Evolutionary conservation across 169 alveolate species (phyloP), one percentile per base, ranked within the genome.

Genomic region (Cryptosporidium tyzzeri): DNA sequence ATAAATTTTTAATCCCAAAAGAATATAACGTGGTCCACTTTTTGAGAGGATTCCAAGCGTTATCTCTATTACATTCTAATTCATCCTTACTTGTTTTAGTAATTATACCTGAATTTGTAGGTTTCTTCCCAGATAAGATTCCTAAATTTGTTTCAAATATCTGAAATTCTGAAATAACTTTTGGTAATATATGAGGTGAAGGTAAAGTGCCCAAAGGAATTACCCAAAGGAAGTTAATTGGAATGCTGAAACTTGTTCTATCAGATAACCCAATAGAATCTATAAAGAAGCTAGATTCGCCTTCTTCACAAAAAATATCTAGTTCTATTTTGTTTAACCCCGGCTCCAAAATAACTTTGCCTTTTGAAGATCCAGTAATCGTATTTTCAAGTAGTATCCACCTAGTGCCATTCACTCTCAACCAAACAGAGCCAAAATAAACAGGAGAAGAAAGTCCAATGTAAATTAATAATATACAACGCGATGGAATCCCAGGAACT

Each of bases 101-200:
- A 59, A 37, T 45, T 44, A 41, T 45, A 44, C n/a, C 29, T 26
- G 45, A 59, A n/a, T 44, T n/a, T 6, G n/a, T 0, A n/a, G 1
- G 44, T n/a, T 35, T 37, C 12, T 37, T 37, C 51, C 53, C 71
- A 65, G 50, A 65, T 14, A 6, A 21, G 2, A 33, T 33, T 29
- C 33, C 65, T 18, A 21, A 10, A 37, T 8, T 9, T 8, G 4
- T 55, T 39, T 80, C 89, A 39, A 39, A 44, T 80, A 18, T 16
- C 48, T 62, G 67, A 80, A 80, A 80, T n/a, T 80, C 74, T 10
- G 59, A 62, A 1, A 67, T 48, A 10, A 80, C 75, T 31, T 45
- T 80, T 23, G 89, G 48, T 18, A 80, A 45, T 44, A 80, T 80
- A 80, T 80, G 89, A n/a, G 89, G 89, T 14, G 89, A 80, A 18